Base-by-base conservation (phyloP, 805 yeast genomes). In the Candida easanensis region DNA sequence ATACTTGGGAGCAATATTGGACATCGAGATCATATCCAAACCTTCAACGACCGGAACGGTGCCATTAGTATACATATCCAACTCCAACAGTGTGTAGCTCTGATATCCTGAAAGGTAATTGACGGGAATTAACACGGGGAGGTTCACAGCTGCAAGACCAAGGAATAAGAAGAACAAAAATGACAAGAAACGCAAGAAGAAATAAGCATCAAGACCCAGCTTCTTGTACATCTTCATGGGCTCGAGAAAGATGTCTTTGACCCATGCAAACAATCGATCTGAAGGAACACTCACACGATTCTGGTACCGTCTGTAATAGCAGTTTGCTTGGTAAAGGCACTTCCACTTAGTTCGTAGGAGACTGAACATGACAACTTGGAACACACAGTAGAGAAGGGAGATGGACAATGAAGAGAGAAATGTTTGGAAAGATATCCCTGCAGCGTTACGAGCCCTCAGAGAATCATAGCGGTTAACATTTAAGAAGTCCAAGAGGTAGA, bases 171-270 rank as follows among this genome's bases (percentile, higher is more conserved):
- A 47, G 25, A 78, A 55, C 10, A 84, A 54, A 4, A 82, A 63
- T 38, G 67, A 60, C 36, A 88, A 55, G 52, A 75, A 87, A 38
- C 96, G 61, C 3, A 87, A 53, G 50, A 86, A 82, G 55, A 83
- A 81, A 58, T 83, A 87, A 0, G 89, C 80, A 60, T 88, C 96
- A 7, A 86, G 58, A 0, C 96, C 95, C 47, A 74, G 63, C 5
- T 67, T 61, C 21, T 70, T 56, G 52, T 77, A 81, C 22, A 66
- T 63, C 8, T 68, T 65, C 5, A 77, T 64, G 1, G 71, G 69
- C 17, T 62, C 57, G 8, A 56, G 48, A 22, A 77, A 41, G 0
- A 75, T 65, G 0, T 78, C 74, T 4, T 53, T 34, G 2, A 82
- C 48, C 91, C 91, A 86, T 4, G 69, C 69, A 22, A 81, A 68